Conservation (phyloP, 495 filamentous ascomycete genomes). For the Daldinia vernicosa region DNA sequence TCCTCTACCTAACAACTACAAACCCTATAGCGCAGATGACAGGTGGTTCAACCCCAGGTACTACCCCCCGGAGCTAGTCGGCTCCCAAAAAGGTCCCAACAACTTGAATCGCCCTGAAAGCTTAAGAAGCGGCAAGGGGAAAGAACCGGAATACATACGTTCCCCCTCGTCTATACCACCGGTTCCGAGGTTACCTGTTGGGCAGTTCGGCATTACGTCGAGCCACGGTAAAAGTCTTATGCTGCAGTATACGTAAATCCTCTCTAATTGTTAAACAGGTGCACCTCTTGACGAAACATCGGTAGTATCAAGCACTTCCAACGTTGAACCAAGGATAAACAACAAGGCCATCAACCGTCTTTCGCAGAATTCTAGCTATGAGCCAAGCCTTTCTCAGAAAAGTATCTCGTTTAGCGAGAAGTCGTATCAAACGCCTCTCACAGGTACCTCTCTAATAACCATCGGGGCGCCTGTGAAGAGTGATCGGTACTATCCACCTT, state of each 20-base stretch:
- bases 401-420: slow-evolving; percentile 20
- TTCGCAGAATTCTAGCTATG: slow-evolving; percentile 18
- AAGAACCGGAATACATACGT: slow-evolving; percentile 32
- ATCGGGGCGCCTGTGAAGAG: slow-evolving; percentile 25
- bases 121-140: slow-evolving; percentile 36
- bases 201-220: slow-evolving; percentile 30
- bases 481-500: slow-evolving; percentile 42
- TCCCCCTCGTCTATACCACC: slow-evolving; percentile 14
- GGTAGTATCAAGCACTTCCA: slow-evolving; percentile 21
- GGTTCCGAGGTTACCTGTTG: slow-evolving; percentile 18
- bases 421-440: slow-evolving; percentile 8
- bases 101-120: slow-evolving; percentile 19
- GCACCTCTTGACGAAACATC: slow-evolving; percentile 16
- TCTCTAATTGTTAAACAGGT: slow-evolving; percentile 23
- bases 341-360: slow-evolving; percentile 16
- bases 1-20: slow-evolving; percentile 53
- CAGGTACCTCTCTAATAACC: slow-evolving; percentile 28
- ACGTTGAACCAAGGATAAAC: slow-evolving; percentile 34
- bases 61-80: slow-evolving; percentile 31
- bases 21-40: slow-evolving; percentile 50
- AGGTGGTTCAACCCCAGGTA: not conserved
- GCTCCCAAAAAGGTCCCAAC: slow-evolving; percentile 21
- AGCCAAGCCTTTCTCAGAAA: slow-evolving; percentile 16
- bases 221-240: slow-evolving; percentile 14
- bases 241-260: too few relatives aligned